Conservation (phyloP, 2,329 filamentous ascomycete species). For the Hirsutella minnesotensis region DNA sequence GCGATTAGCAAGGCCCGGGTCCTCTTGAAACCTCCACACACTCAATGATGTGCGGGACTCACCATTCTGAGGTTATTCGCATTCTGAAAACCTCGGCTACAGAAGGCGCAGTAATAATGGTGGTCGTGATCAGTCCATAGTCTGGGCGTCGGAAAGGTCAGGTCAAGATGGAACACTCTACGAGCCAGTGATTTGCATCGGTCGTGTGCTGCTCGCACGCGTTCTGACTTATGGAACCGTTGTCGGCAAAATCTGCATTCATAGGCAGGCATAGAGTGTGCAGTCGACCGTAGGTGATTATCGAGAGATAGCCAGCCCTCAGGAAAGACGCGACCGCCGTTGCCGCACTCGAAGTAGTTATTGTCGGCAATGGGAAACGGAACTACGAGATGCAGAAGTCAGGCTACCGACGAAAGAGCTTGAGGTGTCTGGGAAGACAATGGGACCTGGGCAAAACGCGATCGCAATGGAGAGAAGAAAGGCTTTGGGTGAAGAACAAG, state of each 20-base stretch:
- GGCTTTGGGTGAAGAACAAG: too few species aligned
- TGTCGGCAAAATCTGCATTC: slow-evolving; percentile 18
- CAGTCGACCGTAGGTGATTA: slow-evolving; percentile 15
- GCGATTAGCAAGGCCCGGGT: background rate
- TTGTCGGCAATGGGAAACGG: too few species aligned
- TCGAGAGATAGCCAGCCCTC: slow-evolving; percentile 12
- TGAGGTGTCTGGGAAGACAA: too few species aligned
- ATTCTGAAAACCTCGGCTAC: slow-evolving; percentile 18
- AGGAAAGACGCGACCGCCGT: slow-evolving; percentile 14
- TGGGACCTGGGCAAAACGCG: too few species aligned
- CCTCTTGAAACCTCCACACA: too few species aligned
- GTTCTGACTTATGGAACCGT: slow-evolving; percentile 10
- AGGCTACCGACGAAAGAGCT: too few species aligned
- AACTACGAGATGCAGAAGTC: too few species aligned
- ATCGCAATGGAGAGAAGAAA: too few species aligned
- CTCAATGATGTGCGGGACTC: too few species aligned
- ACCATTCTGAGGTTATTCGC: slow-evolving; percentile 20
- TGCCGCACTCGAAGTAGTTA: slow-evolving; percentile 12
- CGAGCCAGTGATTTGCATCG: slow-evolving; percentile 14
- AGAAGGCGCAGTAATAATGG: slow-evolving; percentile 21
- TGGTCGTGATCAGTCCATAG: slow-evolving; percentile 14
- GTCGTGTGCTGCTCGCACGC: slow-evolving; percentile 18
- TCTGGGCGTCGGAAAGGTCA: slow-evolving; percentile 7
- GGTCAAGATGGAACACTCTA: slow-evolving; percentile 10
- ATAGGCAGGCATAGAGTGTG: slow-evolving; percentile 11